Evolutionary conservation across 129 eudicot genomes (phyloP).

Genomic region (Pittosporum tobira): DNA sequence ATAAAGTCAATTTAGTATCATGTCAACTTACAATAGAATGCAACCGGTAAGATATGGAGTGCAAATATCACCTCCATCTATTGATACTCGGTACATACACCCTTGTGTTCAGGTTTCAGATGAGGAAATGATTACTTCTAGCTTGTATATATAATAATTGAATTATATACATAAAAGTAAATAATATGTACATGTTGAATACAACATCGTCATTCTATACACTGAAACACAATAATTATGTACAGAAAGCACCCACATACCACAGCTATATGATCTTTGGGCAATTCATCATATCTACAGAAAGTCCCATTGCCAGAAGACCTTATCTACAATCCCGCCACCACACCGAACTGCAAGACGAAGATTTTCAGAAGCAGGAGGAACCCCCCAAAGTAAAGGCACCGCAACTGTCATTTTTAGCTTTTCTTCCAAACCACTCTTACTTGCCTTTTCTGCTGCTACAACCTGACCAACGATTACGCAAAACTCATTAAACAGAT

Average conservation of each 20-base stretch:
- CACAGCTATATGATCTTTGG: slow-evolving; percentile 14
- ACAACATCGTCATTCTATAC: slow-evolving; percentile 11
- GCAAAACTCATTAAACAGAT: neutral
- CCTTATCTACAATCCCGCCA: slow-evolving; percentile 93
- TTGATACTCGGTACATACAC: no score
- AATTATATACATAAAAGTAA: neutral
- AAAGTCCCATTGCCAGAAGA: slow-evolving; percentile 95
- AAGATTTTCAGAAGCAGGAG: slow-evolving; percentile 91
- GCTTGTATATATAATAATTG: neutral
- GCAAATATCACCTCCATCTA: no score
- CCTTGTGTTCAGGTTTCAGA: no score
- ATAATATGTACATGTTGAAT: slow-evolving; percentile 6
- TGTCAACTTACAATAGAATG: no score
- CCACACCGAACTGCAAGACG: slow-evolving; percentile 88
- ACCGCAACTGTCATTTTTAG: slow-evolving; percentile 94
- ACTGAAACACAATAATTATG: slow-evolving; percentile 20
- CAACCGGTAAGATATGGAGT: no score
- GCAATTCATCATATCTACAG: slow-evolving; percentile 41
- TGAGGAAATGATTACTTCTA: no score
- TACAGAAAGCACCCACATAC: slow-evolving; percentile 32
- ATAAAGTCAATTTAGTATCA: no score
- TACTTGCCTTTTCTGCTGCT: slow-evolving; percentile 68
- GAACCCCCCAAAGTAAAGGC: slow-evolving; percentile 96
- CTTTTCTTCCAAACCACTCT: slow-evolving; percentile 77
- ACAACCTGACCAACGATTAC: slow-evolving; percentile 58